Conservation (phyloP, 768 basidiomycete genomes). For the Boletus tomentosulus region DNA sequence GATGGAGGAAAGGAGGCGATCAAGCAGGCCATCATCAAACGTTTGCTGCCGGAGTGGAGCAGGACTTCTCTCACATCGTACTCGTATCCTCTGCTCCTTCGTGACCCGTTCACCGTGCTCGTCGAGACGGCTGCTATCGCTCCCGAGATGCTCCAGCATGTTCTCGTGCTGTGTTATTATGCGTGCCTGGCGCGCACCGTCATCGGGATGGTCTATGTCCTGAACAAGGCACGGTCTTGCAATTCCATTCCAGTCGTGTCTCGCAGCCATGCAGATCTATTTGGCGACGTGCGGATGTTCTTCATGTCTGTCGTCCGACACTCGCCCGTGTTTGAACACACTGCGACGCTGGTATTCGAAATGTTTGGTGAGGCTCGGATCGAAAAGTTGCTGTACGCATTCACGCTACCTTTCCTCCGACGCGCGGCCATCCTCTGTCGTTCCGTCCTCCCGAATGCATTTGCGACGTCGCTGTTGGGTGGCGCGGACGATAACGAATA, state of each 20-base stretch:
- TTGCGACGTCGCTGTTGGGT: conserved; percentile 42
- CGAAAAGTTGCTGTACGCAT: conserved; percentile 80
- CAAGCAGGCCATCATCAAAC: conserved; percentile 83
- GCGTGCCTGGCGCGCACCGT: conserved; percentile 83
- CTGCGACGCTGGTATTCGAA: conserved; percentile 73
- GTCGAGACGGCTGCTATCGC: conserved; percentile 88
- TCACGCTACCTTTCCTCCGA: conserved; percentile 90
- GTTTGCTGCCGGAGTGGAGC: conserved; percentile 89
- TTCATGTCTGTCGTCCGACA: conserved; percentile 90
- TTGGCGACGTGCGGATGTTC: conserved; percentile 84
- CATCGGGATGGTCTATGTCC: conserved; percentile 77
- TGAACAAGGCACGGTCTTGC: conserved; percentile 66
- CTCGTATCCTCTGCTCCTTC: conserved; percentile 78
- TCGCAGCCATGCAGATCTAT: conserved; percentile 64
- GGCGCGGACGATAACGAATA: conserved; percentile 63
- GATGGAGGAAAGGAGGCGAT: conserved; percentile 77
- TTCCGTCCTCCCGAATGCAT: conserved; percentile 62
- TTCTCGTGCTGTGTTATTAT: conserved; percentile 87
- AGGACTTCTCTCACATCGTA: conserved; percentile 78
- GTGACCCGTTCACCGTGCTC: conserved; percentile 87
- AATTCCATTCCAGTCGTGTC: conserved; percentile 40
- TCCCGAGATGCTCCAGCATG: conserved; percentile 85
- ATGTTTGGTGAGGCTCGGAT: conserved; percentile 81
- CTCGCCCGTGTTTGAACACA: conserved; percentile 83
- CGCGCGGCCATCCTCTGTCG: conserved; percentile 82